Conservation (phyloP, 2,329 filamentous ascomycete species). For the Nothophoma quercina region DNA sequence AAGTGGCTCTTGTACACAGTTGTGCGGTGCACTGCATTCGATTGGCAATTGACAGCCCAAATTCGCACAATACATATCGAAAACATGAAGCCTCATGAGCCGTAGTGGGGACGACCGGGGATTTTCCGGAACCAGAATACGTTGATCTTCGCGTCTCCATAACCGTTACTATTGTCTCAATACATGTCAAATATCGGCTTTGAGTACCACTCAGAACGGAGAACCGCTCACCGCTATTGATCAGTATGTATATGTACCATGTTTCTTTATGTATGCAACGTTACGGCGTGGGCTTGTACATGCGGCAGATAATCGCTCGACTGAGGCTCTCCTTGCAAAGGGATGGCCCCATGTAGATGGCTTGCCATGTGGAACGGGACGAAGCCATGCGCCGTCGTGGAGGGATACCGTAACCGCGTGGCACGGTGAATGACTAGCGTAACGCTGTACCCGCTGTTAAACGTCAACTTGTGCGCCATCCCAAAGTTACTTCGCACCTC, state of each 20-base stretch:
- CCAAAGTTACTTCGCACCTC: background rate
- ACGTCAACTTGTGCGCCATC: slow-evolving; percentile 6
- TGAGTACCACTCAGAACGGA: background rate
- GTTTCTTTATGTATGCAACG: background rate
- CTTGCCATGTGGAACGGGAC: slow-evolving; percentile 4
- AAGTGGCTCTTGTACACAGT: too few species aligned
- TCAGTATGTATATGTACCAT: background rate
- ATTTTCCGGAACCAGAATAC: background rate
- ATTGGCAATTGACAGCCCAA: too few species aligned
- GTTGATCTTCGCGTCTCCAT: background rate
- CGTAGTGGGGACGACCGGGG: background rate
- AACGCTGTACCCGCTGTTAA: slow-evolving; percentile 10
- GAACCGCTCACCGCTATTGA: background rate
- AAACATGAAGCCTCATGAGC: too few species aligned
- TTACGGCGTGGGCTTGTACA: background rate
- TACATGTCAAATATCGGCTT: background rate
- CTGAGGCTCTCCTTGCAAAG: background rate
- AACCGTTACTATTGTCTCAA: background rate
- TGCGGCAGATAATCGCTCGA: background rate
- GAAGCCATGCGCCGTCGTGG: slow-evolving; percentile 3
- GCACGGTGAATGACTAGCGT: slow-evolving; percentile 3
- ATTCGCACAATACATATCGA: too few species aligned
- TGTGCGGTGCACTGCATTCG: too few species aligned
- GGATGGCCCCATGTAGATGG: background rate
- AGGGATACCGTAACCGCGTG: slow-evolving; percentile 4